Conservation (phyloP, 441 rosid species). For the Adansonia gregorii region DNA sequence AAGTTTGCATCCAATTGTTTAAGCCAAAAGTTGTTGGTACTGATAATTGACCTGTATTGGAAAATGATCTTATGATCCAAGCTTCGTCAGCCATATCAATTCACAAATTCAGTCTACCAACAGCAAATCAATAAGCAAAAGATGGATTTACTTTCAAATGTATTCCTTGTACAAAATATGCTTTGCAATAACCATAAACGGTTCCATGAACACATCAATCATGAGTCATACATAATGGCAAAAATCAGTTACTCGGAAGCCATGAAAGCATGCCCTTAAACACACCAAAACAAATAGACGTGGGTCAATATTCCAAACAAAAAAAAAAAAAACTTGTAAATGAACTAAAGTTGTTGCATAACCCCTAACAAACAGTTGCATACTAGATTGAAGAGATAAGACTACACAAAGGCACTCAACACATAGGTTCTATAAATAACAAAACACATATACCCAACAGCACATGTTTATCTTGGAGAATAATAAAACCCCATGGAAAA, state of each 20-base stretch:
- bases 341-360: conserved; percentile 36
- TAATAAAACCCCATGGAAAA: conserved; percentile 32
- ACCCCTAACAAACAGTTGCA: conserved; percentile 44
- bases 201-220: background rate
- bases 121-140: background rate
- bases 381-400: conserved; percentile 46
- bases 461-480: conserved; percentile 34
- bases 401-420: conserved; percentile 37
- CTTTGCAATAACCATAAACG: background rate
- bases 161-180: background rate
- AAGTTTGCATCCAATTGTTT: background rate
- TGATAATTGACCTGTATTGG: background rate
- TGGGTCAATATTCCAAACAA: conserved; percentile 28
- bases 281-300: conserved; percentile 31
- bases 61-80: background rate
- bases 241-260: background rate
- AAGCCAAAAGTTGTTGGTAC: background rate
- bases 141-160: background rate
- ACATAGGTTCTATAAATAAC: conserved; percentile 40
- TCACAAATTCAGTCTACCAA: background rate
- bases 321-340: conserved; percentile 22
- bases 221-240: background rate
- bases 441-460: conserved; percentile 42
- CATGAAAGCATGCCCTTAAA: conserved; percentile 32
- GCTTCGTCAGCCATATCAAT: background rate